A percentile compares a stretch with the other conserved stretches of the same genome.
phyloP scores from a whole-genome alignment of 305 asterid species.

The Solanum chacoense region DNA sequence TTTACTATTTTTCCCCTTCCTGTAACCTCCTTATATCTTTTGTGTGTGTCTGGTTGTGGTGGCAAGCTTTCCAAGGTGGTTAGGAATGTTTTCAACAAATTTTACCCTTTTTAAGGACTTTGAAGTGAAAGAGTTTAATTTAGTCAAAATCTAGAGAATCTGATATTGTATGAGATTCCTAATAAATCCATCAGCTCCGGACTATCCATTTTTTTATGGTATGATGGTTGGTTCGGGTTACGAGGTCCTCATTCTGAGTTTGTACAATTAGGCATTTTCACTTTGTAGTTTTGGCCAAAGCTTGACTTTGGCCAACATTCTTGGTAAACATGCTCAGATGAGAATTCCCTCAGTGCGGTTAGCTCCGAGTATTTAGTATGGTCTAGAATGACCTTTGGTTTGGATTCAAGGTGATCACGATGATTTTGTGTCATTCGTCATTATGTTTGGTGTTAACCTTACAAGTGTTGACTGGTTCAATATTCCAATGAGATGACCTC shows the following conservation, averaged over 20 bases:
- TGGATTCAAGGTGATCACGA: neutral
- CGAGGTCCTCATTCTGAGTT: neutral
- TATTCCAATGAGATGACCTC: neutral
- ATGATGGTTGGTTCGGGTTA: neutral
- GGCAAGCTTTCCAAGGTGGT: neutral
- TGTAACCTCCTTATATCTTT: neutral
- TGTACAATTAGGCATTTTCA: neutral
- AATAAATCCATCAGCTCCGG: neutral
- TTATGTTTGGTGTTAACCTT: neutral
- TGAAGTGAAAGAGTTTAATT: neutral
- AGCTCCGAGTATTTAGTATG: neutral
- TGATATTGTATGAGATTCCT: neutral
- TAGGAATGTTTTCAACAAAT: no score
- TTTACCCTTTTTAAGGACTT: neutral
- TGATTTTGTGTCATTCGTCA: neutral
- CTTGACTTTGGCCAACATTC: neutral
- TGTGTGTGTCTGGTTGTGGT: neutral
- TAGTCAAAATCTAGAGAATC: neutral
- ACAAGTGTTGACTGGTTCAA: neutral
- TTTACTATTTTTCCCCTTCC: neutral
- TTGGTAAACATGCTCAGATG: neutral
- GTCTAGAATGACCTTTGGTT: neutral
- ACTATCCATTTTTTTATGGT: no score
- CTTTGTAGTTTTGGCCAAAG: neutral
- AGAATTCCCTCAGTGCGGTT: neutral